Base-by-base conservation (phyloP, 371 early-diverging fungal genomes). In the Mucor sp. region DNA sequence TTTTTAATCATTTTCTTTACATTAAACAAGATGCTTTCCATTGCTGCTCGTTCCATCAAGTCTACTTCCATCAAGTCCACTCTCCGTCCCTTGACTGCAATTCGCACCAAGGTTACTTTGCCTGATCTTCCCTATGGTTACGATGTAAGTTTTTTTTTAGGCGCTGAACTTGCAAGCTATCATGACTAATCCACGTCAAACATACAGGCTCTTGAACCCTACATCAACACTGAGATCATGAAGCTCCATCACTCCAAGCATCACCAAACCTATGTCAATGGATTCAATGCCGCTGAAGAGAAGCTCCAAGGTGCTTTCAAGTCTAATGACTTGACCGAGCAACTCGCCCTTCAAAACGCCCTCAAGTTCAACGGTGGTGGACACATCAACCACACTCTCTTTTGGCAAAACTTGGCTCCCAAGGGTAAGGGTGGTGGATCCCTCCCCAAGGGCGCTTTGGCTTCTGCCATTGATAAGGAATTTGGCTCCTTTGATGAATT, bases 321-420 rank as follows among this genome's bases (percentile, higher is more conserved):
- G 63, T 86, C 87, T 71, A 82, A 88, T 41, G 92, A 98, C 73
- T 70, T 95, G 25, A 82, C 80, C 27, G 82, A 89, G 57, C 88
- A 91, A 66, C 87, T 95, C 19, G 83, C 89, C 28, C 73, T 97
- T 65, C 95, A 96, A 81, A 80, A 85, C 33, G 89, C 90, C 23
- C 73, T 99, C 65, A 94, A 90, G 80, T 96, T 98, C 85, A 95
- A 97, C 82, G 99, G 94, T 67, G 99, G 99, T 72, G 99, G 99
- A 9, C 98, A 99, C 77, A 93, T 96, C 86, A 99, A 99, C 89
- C 99, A 99, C 81, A 89, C 91, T 63, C 85, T 99, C 62, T 98
- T 97, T 87, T 99, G 99, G 98, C 83, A 89, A 71, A 95, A 94
- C 82, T 86, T 99, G 80, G 91, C 93, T 3, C 95, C 97, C 53